Base-by-base conservation (phyloP, 139 green algal species). In the Asterochloris erici region DNA sequence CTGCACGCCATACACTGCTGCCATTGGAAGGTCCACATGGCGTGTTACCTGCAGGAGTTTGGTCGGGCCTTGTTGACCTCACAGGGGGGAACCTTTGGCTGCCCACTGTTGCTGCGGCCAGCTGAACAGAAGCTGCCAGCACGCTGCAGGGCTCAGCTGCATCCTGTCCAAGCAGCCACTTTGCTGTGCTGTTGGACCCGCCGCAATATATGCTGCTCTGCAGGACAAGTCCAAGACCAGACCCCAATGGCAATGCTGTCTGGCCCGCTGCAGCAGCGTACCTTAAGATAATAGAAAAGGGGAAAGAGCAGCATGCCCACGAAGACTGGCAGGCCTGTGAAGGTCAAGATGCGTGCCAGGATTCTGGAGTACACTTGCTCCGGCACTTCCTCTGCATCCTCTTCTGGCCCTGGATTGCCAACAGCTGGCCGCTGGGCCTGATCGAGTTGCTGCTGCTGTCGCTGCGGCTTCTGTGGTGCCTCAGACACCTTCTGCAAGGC, bases 221-320 rank as follows among this genome's bases (percentile, higher is more conserved):
- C 38, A 54, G 38, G 6, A 6, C 2, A 54, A 10, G 38, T 54
- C 38, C 2, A 2, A 54, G 4, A 54, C 2, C 38, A 54, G 4
- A 54, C 38, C 38, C 38, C 6, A 10, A 54, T 54, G 38, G 28
- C 27, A 29, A 78, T 71, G n/a, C 12, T 63, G 28, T 17, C 73
- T 29, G 21, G 21, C 15, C 38, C 63, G 74, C 12, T 28, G 28
- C 74, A 79, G 28, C 28, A 64, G 1, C 76, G 12, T 62, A 90
- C 89, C 86, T 93, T 93, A 12, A 93, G 80, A 75, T 88, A 95
- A 81, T 93, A 96, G 71, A 96, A 96, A 24, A 92, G 60, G 1
- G 90, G 89, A 38, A 95, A 89, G 26, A 94, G 78, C 29, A 88
- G 54, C 54, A 95, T 79, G 54, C 90, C 92, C 4, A 82, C 68